Evolutionary conservation across 2,329 filamentous ascomycete species (phyloP).

Genomic region (Stagonosporopsis rhizophila): DNA sequence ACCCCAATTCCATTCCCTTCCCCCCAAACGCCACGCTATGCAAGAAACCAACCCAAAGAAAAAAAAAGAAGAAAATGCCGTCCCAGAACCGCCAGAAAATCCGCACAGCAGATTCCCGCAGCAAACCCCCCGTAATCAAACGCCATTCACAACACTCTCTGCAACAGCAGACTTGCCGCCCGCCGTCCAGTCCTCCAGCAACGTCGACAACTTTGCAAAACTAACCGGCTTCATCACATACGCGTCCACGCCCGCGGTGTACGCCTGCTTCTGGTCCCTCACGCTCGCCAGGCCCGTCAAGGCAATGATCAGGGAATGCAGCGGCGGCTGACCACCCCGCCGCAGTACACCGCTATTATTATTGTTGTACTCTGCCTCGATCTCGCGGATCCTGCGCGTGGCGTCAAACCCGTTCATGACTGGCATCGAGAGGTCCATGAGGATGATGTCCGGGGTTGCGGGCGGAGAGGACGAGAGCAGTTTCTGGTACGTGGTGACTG

Average conservation of each 20-base stretch:
- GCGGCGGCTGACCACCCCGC: background rate
- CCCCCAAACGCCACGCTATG: background rate
- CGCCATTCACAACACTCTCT: background rate
- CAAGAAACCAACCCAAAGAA: background rate
- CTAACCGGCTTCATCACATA: slow-evolving; percentile 37
- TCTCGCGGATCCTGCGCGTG: slow-evolving; percentile 34
- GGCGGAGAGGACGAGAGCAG: slow-evolving; percentile 10
- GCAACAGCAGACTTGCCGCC: background rate
- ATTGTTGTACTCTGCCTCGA: slow-evolving; percentile 20
- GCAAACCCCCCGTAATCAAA: too few species aligned
- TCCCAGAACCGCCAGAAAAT: too few species aligned
- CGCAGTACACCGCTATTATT: too few species aligned
- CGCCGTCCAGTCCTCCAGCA: background rate
- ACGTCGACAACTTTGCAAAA: slow-evolving; percentile 24
- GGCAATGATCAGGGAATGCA: slow-evolving; percentile 18
- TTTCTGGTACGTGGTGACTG: slow-evolving; percentile 29
- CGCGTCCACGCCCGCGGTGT: slow-evolving; percentile 25
- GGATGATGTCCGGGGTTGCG: slow-evolving; percentile 16
- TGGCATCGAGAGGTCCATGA: slow-evolving; percentile 40
- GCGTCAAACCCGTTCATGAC: slow-evolving; percentile 41
- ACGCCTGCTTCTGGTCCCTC: slow-evolving; percentile 26
- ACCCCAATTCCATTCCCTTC: background rate
- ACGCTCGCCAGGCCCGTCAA: slow-evolving; percentile 33
- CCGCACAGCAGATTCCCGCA: background rate
- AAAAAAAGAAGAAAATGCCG: background rate